Conservation (phyloP, 805 yeast genomes). For the Saccharomyces jurei region DNA sequence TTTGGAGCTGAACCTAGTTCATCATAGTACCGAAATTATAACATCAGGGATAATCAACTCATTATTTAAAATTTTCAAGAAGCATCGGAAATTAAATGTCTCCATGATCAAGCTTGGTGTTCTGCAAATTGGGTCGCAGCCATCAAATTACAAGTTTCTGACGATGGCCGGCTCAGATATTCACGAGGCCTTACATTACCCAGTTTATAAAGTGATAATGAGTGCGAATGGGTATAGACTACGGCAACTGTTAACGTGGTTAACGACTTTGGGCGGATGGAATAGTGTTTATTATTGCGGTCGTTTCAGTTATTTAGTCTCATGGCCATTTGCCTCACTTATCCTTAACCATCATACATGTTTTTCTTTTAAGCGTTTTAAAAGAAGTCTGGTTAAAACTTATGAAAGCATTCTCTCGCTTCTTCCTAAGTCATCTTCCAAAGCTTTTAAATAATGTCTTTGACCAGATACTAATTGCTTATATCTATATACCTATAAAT, state of each 20-base stretch:
- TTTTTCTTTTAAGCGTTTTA: not conserved
- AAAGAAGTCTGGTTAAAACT: not conserved
- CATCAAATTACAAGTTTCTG: constrained; percentile 27
- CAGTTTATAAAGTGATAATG: constrained; percentile 23
- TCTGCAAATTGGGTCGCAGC: constrained; percentile 25
- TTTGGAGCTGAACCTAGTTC: constrained; percentile 15
- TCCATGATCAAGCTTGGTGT: constrained; percentile 24
- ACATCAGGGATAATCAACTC: constrained; percentile 23
- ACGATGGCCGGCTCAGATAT: constrained; percentile 20
- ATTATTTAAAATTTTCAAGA: constrained; percentile 13
- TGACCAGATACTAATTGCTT: not conserved
- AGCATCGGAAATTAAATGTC: constrained; percentile 8
- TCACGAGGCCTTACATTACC: constrained; percentile 16
- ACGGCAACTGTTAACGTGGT: constrained; percentile 7
- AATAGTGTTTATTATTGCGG: constrained; percentile 16
- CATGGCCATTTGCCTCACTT: constrained; percentile 1
- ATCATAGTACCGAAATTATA: constrained; percentile 24
- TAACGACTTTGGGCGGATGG: constrained; percentile 12
- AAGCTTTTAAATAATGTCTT: not conserved
- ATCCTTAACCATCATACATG: not conserved
- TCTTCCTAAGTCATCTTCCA: not conserved
- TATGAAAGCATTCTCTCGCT: not conserved
- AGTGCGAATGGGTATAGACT: constrained; percentile 16
- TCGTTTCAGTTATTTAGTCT: constrained; percentile 13
- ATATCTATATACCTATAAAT: not conserved